Evolutionary conservation across 2,329 filamentous ascomycete species (phyloP).

Genomic region (Botrytis aclada): DNA sequence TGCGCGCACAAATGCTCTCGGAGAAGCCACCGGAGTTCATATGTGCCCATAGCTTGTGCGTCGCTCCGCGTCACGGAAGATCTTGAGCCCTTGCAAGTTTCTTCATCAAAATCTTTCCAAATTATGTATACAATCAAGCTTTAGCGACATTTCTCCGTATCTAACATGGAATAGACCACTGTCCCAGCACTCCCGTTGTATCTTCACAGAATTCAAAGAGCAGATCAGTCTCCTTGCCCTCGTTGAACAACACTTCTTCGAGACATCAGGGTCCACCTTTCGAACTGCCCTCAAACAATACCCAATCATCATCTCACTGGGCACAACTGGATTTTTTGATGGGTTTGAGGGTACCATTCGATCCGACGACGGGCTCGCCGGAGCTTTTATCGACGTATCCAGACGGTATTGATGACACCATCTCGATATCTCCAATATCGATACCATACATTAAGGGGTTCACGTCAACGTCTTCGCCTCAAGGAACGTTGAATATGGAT

Average conservation of each 20-base stretch:
- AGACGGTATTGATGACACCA: neutral
- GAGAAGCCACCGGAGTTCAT: neutral
- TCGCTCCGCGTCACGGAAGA: neutral
- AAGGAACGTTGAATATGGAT: rapidly evolving
- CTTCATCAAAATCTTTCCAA: neutral
- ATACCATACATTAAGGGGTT: neutral
- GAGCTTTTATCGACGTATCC: neutral
- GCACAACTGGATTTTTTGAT: neutral
- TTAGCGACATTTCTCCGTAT: neutral
- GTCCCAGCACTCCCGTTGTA: neutral
- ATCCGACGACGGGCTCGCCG: rapidly evolving
- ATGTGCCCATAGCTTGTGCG: neutral
- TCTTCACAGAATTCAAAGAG: neutral
- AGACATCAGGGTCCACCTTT: neutral
- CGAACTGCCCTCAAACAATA: rapidly evolving
- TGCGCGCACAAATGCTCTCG: neutral
- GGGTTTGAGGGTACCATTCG: neutral
- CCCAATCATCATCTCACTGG: neutral
- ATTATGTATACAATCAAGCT: neutral
- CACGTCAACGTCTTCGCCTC: neutral
- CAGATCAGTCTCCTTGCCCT: neutral
- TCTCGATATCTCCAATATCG: neutral
- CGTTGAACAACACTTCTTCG: neutral
- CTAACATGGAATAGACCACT: neutral
- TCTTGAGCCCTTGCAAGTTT: neutral